phyloP scores from a whole-genome alignment of 2,329 filamentous ascomycete species.

The Thyridium curvatum region DNA sequence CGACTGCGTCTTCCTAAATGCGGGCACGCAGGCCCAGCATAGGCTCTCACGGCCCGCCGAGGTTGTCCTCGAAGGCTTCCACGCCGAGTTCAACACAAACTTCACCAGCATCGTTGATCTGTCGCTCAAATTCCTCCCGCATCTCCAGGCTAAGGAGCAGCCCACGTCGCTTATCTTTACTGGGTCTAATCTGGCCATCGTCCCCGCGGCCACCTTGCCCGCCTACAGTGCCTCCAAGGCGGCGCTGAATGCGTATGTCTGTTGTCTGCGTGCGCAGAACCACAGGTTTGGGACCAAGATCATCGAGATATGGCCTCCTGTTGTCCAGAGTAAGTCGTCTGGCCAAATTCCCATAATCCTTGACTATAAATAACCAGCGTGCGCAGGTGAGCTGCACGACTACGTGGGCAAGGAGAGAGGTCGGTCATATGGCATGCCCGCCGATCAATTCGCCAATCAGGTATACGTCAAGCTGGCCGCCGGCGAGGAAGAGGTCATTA shows the following conservation, averaged over 20 bases:
- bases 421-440: slow-evolving; percentile 9
- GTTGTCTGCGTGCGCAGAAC: slow-evolving; percentile 26
- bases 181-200: slow-evolving; percentile 30
- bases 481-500: slow-evolving; percentile 20
- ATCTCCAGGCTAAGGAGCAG: slow-evolving; percentile 15
- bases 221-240: slow-evolving; percentile 39
- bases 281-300: slow-evolving; percentile 21
- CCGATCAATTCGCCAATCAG: slow-evolving; percentile 25
- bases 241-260: slow-evolving; percentile 31
- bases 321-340: slow-evolving; percentile 24
- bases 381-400: slow-evolving; percentile 14
- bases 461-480: slow-evolving; percentile 23
- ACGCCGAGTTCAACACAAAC: slow-evolving; percentile 31
- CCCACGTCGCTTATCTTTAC: slow-evolving; percentile 17
- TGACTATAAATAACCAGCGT: not conserved
- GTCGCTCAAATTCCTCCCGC: slow-evolving; percentile 32
- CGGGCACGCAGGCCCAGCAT: slow-evolving; percentile 31
- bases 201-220: slow-evolving; percentile 26
- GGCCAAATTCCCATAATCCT: slow-evolving; percentile 4
- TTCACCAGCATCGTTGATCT: slow-evolving; percentile 32
- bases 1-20: slow-evolving; percentile 40
- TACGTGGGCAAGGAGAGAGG: slow-evolving; percentile 11
- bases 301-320: slow-evolving; percentile 29
- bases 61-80: slow-evolving; percentile 24
- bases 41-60: slow-evolving; percentile 31